Conservation (phyloP, 2,329 filamentous ascomycete genomes). For the Dactylellina sp. region DNA sequence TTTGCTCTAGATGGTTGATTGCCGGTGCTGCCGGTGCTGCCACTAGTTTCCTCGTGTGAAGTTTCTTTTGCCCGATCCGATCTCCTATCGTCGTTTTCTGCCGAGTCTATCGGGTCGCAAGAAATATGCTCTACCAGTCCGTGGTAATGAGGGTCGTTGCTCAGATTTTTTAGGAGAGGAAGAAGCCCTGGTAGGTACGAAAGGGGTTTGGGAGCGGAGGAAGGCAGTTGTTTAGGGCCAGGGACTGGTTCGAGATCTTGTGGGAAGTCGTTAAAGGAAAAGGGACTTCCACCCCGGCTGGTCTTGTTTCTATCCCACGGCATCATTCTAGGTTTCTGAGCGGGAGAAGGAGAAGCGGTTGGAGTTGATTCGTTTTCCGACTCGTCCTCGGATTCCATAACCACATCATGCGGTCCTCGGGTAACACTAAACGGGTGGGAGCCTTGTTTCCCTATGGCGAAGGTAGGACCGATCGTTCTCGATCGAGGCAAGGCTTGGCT, state of each 20-base stretch:
- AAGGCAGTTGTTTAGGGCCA: conserved; percentile 11
- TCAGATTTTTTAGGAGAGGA: conserved; percentile 12
- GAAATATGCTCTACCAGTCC: conserved; percentile 7
- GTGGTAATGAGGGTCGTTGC: not conserved
- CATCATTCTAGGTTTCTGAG: conserved; percentile 36
- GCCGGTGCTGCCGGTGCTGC: conserved; percentile 1
- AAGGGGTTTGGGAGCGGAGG: conserved; percentile 3
- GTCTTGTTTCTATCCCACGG: conserved; percentile 7
- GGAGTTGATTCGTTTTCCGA: conserved; percentile 44
- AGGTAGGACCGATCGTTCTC: conserved; percentile 33
- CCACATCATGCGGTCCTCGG: conserved; percentile 51
- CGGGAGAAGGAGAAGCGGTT: conserved; percentile 23
- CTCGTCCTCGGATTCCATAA: conserved; percentile 55
- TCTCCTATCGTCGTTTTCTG: conserved; percentile 19
- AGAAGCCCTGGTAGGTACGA: conserved; percentile 5
- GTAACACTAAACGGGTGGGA: conserved; percentile 37
- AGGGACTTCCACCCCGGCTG: conserved; percentile 20
- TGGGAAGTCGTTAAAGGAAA: not conserved
- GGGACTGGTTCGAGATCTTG: conserved; percentile 4
- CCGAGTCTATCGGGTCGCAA: conserved; percentile 17
- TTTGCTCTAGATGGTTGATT: not conserved
- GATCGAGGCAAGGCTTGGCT: conserved; percentile 29
- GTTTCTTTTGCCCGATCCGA: conserved; percentile 9
- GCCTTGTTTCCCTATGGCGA: conserved; percentile 42
- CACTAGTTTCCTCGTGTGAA: not conserved